Conservation (phyloP, 768 basidiomycete genomes). For the Tylopilus rubrobrunneus region DNA sequence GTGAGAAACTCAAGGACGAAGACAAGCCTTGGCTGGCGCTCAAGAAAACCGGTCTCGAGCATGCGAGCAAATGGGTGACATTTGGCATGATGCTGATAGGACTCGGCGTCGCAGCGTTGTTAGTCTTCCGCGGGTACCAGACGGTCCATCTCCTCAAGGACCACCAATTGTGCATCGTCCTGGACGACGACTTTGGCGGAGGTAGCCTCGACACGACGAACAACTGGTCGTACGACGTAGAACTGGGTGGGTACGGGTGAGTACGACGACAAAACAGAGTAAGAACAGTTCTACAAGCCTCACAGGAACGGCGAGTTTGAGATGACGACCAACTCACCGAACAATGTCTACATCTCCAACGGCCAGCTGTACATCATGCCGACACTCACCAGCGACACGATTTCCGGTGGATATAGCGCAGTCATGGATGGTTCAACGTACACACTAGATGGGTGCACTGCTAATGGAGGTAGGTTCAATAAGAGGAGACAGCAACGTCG, state of each 20-base stretch:
- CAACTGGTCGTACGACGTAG: slow-evolving; percentile 47
- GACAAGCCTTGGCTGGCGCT: slow-evolving; percentile 46
- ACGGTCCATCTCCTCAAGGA: slow-evolving; percentile 35
- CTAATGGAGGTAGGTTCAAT: slow-evolving; percentile 7
- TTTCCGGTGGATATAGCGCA: slow-evolving; percentile 32
- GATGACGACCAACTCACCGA: slow-evolving; percentile 42
- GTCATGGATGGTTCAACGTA: slow-evolving; percentile 40
- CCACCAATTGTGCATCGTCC: slow-evolving; percentile 39
- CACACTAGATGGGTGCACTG: slow-evolving; percentile 36
- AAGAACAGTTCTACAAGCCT: slow-evolving; percentile 6
- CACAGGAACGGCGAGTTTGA: slow-evolving; percentile 51
- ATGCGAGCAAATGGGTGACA: slow-evolving; percentile 47
- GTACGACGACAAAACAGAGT: slow-evolving; percentile 1
- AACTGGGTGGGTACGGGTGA: slow-evolving; percentile 51
- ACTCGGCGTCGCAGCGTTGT: slow-evolving; percentile 35
- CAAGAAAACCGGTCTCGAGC: slow-evolving; percentile 27
- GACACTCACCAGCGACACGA: slow-evolving; percentile 51
- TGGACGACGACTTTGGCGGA: slow-evolving; percentile 47
- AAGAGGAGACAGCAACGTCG: neutral
- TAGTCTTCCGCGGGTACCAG: slow-evolving; percentile 45
- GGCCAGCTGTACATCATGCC: slow-evolving; percentile 55
- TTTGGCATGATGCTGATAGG: slow-evolving; percentile 41
- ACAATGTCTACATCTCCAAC: slow-evolving; percentile 44
- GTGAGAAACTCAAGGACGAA: slow-evolving; percentile 45
- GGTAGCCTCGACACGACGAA: slow-evolving; percentile 38